Base-by-base conservation (phyloP, 306 rosid species). In the Ammopiptanthus mongolicus region DNA sequence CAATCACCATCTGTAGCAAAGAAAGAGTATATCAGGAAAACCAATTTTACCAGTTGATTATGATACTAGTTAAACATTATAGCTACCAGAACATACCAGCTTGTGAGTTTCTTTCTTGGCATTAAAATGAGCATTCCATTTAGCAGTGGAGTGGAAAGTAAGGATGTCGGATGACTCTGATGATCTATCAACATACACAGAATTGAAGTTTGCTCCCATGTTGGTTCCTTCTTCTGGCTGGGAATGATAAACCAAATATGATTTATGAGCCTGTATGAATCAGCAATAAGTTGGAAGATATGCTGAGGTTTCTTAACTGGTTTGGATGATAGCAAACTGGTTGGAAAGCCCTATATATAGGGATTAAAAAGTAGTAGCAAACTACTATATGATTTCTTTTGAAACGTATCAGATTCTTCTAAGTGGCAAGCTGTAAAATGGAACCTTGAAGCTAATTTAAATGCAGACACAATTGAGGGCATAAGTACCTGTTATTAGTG, bases 1-100 rank as follows among this genome's bases (percentile, higher is more conserved):
- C 89, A 33, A 93, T 69, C 83, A 93, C 92, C 88, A 89, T 34
- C 98, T 93, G 51, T 56, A 62, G 61, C 80, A 77, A 46, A 59
- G 3, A 62, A 73, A 36, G 4, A 34, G 1, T 1, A 17, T 34
- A 19, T 11, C 10, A 42, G 11, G 28, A 57, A 53, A 65, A 42
- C 19, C 13, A 34, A 15, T 3, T 22, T 18, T 55, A 64, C 2
- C 11, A 8, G 2, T 33, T 33, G 46, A 57, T 39, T 8, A 59
- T 31, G 13, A 48, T 25, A 6, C 28, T 37, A 51, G 17, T 46
- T 18, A 19, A 46, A 29, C 25, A 52, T 55, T 8, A 23, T 31
- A 65, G 17, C 29, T 21, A 25, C 48, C 34, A 6, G 78, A 60
- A 76, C 75, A 63, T 89, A 93, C 97, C 88, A 93, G 86, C 79